phyloP scores from a whole-genome alignment of 805 yeast genomes.

The fission yeast (Schizosaccharomyces pombe) region DNA sequence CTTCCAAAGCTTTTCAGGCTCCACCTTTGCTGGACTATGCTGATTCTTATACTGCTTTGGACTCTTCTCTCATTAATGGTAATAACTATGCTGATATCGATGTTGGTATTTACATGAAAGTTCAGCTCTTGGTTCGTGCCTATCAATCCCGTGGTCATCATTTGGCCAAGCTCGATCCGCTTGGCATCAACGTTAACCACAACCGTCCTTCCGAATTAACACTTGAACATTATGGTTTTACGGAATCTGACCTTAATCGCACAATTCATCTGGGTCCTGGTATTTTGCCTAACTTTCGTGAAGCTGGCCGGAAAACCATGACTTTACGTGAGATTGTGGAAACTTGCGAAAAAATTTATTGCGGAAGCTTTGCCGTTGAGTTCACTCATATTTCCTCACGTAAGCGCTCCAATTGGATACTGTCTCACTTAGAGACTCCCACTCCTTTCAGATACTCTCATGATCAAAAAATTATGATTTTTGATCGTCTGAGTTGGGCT shows the following conservation, averaged over 20 bases:
- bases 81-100: constrained; percentile 36
- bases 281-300: constrained; percentile 75
- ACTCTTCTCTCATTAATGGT: constrained; percentile 29
- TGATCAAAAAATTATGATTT: constrained; percentile 86
- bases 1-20: constrained; percentile 57
- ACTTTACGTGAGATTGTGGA: constrained; percentile 56
- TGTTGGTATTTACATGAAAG: constrained; percentile 72
- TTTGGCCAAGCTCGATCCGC: constrained; percentile 88
- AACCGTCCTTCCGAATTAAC: constrained; percentile 62
- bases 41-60: background rate
- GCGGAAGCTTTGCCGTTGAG: constrained; percentile 77
- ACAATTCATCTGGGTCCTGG: constrained; percentile 91
- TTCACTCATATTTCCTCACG: constrained; percentile 92
- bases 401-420: constrained; percentile 91
- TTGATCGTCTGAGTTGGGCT: constrained; percentile 93
- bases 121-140: constrained; percentile 89
- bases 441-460: constrained; percentile 55
- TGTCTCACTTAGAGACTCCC: constrained; percentile 89
- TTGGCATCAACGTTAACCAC: constrained; percentile 36
- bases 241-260: constrained; percentile 61
- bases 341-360: constrained; percentile 63
- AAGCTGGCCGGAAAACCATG: constrained; percentile 33
- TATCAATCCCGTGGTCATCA: constrained; percentile 97
- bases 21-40: constrained; percentile 49
- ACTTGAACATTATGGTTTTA: constrained; percentile 74